phyloP scores from a whole-genome alignment of 352 stramenopile species.

The Globisporangium spinosum region DNA sequence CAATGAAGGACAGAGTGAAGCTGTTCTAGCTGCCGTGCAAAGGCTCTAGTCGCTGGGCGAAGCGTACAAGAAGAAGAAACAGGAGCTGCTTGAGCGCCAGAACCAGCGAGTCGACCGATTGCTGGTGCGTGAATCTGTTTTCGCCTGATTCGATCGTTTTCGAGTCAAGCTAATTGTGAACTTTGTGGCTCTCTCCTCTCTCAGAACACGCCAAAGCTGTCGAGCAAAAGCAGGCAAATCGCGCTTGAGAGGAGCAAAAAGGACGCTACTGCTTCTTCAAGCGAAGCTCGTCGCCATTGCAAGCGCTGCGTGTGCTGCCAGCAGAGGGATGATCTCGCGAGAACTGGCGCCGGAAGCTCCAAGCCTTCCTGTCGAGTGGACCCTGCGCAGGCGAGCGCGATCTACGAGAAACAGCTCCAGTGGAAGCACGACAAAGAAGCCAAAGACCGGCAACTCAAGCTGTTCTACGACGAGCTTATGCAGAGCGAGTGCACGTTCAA shows the following conservation, averaged over 20 bases:
- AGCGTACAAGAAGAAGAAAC: constrained; percentile 41
- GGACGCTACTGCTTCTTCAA: constrained; percentile 1
- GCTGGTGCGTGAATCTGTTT: constrained; percentile 28
- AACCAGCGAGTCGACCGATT: constrained; percentile 27
- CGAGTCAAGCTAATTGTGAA: neutral
- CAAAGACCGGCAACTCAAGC: constrained; percentile 28
- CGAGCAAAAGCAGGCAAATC: constrained; percentile 40
- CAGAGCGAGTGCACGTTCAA: constrained; percentile 48
- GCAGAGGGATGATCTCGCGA: neutral
- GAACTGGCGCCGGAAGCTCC: neutral
- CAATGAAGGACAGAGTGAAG: constrained; percentile 2
- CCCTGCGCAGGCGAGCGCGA: constrained; percentile 28
- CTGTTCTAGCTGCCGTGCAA: constrained; percentile 21
- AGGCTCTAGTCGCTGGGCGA: constrained; percentile 37
- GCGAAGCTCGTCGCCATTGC: neutral
- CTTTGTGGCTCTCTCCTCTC: neutral
- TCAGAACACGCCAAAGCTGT: constrained; percentile 51
- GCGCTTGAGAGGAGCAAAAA: constrained; percentile 27
- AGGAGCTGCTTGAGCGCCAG: constrained; percentile 29
- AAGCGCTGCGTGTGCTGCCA: constrained; percentile 30
- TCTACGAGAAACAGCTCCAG: constrained; percentile 56
- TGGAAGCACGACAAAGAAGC: constrained; percentile 56
- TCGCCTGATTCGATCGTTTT: neutral
- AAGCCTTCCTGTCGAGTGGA: constrained; percentile 19
- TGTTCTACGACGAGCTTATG: constrained; percentile 31